Evolutionary conservation across 257 asterid species (phyloP).

Genomic region (Gentiana macrophylla): DNA sequence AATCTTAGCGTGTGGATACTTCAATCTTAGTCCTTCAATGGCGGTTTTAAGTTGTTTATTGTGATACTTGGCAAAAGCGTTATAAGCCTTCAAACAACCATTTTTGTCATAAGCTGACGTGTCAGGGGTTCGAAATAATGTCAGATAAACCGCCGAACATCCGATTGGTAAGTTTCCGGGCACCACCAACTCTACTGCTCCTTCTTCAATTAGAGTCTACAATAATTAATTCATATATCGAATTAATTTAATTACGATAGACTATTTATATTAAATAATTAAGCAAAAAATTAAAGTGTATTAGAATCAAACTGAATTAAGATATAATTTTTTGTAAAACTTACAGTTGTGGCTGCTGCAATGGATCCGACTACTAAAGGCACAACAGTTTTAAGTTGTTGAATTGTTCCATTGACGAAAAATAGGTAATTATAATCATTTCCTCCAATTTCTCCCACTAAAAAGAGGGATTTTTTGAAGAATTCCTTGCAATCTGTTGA

Average conservation of each 20-base stretch:
- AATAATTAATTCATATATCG: too few species aligned
- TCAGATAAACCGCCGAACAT: slow-evolving; percentile 60
- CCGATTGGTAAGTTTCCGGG: slow-evolving; percentile 79
- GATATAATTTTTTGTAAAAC: background rate
- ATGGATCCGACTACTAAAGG: slow-evolving; percentile 54
- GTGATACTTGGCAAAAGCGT: slow-evolving; percentile 53
- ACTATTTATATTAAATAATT: background rate
- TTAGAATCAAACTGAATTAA: too few species aligned
- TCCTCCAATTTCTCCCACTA: slow-evolving; percentile 89
- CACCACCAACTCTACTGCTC: slow-evolving; percentile 57
- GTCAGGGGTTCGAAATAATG: slow-evolving; percentile 40
- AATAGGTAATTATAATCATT: slow-evolving; percentile 77
- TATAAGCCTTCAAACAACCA: slow-evolving; percentile 62
- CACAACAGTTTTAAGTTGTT: slow-evolving; percentile 42
- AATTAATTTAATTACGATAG: background rate
- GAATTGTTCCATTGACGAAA: slow-evolving; percentile 46
- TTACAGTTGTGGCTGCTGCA: slow-evolving; percentile 41
- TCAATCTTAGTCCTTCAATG: slow-evolving; percentile 30
- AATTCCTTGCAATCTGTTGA: slow-evolving; percentile 40
- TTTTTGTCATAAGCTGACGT: slow-evolving; percentile 44
- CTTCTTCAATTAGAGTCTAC: slow-evolving; percentile 63
- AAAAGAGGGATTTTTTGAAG: slow-evolving; percentile 44
- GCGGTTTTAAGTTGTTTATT: slow-evolving; percentile 51
- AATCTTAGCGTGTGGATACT: slow-evolving; percentile 50
- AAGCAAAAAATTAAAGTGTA: background rate